phyloP scores from a whole-genome alignment of 202 grass and related monocot species.

The Eragrostis tef region DNA sequence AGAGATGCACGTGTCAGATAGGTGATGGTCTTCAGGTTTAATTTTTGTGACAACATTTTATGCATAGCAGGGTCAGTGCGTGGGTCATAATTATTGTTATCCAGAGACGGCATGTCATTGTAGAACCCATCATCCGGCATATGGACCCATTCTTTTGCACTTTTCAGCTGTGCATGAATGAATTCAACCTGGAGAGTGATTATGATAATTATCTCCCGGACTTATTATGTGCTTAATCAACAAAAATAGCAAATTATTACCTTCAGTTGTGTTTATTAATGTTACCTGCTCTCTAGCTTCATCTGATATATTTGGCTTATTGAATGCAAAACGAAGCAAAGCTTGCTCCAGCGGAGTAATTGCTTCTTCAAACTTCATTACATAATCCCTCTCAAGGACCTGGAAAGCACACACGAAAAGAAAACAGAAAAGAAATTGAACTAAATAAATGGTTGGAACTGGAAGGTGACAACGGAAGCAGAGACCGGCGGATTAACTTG shows the following conservation, averaged over 20 bases:
- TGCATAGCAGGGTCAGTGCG: slow-evolving; percentile 58
- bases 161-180: slow-evolving; percentile 71
- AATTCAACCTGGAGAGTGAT: slow-evolving; percentile 74
- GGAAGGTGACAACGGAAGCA: not conserved
- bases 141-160: slow-evolving; percentile 67
- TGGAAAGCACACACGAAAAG: slow-evolving; percentile 38
- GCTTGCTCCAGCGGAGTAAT: slow-evolving; percentile 65
- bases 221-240: slow-evolving; percentile 5
- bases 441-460: not conserved
- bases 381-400: slow-evolving; percentile 67
- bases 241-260: slow-evolving; percentile 9
- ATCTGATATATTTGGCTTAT: slow-evolving; percentile 72
- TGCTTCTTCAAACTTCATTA: slow-evolving; percentile 63
- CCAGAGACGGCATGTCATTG: slow-evolving; percentile 62
- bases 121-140: slow-evolving; percentile 68
- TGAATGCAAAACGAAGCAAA: slow-evolving; percentile 56
- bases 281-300: slow-evolving; percentile 89
- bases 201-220: slow-evolving; percentile 28
- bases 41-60: slow-evolving; percentile 61
- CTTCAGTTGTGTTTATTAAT: slow-evolving; percentile 11
- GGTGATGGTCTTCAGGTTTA: slow-evolving; percentile 71
- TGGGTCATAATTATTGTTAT: slow-evolving; percentile 57
- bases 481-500: no score
- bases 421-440: slow-evolving; percentile 1
- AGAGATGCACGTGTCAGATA: slow-evolving; percentile 92